phyloP scores from a whole-genome alignment of 345 rosid species.

The Mangifera indica region DNA sequence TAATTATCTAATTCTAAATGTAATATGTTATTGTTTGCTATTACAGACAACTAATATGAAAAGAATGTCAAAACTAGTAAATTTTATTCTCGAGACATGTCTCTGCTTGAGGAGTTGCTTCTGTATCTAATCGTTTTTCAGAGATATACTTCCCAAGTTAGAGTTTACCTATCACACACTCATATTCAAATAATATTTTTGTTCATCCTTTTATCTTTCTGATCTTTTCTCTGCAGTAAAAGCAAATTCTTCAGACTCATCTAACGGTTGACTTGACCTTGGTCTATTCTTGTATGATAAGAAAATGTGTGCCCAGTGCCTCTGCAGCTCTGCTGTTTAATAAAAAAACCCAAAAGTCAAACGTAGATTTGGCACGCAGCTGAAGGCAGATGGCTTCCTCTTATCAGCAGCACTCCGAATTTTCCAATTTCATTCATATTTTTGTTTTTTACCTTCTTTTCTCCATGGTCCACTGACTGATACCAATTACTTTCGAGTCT shows the following conservation, averaged over 20 bases:
- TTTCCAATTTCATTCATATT: not conserved
- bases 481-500: too few species aligned
- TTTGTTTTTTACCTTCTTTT: not conserved
- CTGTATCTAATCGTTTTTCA: too few species aligned
- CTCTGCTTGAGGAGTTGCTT: too few species aligned
- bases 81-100: too few species aligned
- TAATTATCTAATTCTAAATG: too few species aligned
- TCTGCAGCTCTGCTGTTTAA: too few species aligned
- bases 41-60: too few species aligned
- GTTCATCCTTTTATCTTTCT: not conserved
- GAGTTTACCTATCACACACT: too few species aligned
- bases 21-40: too few species aligned
- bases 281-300: constrained; percentile 15
- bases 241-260: constrained; percentile 1
- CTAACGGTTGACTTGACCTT: constrained; percentile 17
- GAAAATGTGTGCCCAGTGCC: constrained; percentile 21
- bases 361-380: constrained; percentile 5
- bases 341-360: constrained; percentile 16
- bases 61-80: too few species aligned
- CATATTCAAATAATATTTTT: not conserved
- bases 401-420: not conserved
- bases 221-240: not conserved
- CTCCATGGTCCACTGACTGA: not conserved
- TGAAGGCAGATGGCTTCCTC: constrained; percentile 7
- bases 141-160: too few species aligned